Evolutionary conservation across 345 rosid species (phyloP), one percentile per base, ranked within the genome.

Genomic region (Salix caprea): DNA sequence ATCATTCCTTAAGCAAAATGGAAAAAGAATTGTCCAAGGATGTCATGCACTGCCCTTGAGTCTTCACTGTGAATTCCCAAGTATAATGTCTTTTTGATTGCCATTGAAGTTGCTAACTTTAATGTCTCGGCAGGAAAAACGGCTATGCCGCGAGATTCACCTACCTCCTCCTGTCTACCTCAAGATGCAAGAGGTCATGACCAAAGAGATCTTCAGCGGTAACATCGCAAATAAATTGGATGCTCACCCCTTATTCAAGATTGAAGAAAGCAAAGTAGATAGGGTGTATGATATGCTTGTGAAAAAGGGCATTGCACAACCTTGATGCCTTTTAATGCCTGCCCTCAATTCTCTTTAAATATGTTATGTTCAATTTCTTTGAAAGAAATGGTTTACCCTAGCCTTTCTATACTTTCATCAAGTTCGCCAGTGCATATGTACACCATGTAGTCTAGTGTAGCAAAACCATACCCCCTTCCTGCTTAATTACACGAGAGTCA

Each of bases 201-300:
- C 97, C 3, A 80, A 86, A 74, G 92, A 92, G 82, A 87, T 96
- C 75, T 91, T 96, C 81, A 86, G 82, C 40, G 97, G 98, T 65
- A 93, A 85, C 60, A 78, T 96, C 30, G 81, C 85, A 1, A 92
- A 88, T 86, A 96, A 92, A 82, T 77, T 91, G 0, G 99, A 96
- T 79, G 98, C 94, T 42, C 86, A 91, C 84, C 83, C 81, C 60
- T 73, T 95, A 72, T 95, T 95, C 91, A 88, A 85, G 92, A 83
- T 92, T 12, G 99, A 96, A 40, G 78, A 95, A 19, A 84, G 81
- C 87, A 96, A 89, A 87, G 85, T 90, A 42, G 99, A 96, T 56
- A 79, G 93, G 58, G 97, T 96, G 24, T 94, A 93, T 74, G 97
- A 96, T 68, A 90, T 94, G 89, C 95, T 96, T 52, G 97, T 94